phyloP scores from a whole-genome alignment of 1,284 basidiomycete species.

The Marasmius tenuissimus region DNA sequence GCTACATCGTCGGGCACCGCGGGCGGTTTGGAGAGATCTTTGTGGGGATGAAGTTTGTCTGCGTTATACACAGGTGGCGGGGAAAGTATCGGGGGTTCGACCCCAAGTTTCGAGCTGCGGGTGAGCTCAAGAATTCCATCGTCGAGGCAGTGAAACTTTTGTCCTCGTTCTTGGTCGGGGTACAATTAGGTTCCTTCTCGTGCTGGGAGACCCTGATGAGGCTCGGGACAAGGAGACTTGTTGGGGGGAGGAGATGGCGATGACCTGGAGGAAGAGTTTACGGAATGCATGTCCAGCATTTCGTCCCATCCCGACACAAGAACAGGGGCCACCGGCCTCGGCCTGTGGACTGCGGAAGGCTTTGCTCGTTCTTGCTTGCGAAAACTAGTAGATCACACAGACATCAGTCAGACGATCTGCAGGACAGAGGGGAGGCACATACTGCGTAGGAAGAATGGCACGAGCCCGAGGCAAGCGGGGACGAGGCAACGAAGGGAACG shows the following conservation, averaged over 20 bases:
- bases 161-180: constrained; percentile 33
- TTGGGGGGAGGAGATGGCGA: constrained; percentile 17
- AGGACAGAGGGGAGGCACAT: neutral
- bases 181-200: neutral
- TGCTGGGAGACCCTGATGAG: constrained; percentile 16
- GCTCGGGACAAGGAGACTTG: constrained; percentile 24
- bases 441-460: constrained; percentile 3
- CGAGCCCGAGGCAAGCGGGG: neutral
- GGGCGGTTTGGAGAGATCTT: constrained; percentile 1
- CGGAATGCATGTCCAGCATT: constrained; percentile 36
- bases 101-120: constrained; percentile 36
- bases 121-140: constrained; percentile 42
- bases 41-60: constrained; percentile 3
- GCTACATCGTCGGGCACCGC: constrained; percentile 22
- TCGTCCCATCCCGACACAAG: constrained; percentile 57
- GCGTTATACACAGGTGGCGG: constrained; percentile 17
- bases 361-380: constrained; percentile 12
- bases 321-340: constrained; percentile 2
- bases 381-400: neutral
- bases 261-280: constrained; percentile 15
- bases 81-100: constrained; percentile 21
- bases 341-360: constrained; percentile 9
- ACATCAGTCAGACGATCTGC: neutral
- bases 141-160: constrained; percentile 48
- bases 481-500: neutral